Evolutionary conservation across 495 filamentous ascomycete genomes (phyloP).

Genomic region (Penicillium egyptiacum): DNA sequence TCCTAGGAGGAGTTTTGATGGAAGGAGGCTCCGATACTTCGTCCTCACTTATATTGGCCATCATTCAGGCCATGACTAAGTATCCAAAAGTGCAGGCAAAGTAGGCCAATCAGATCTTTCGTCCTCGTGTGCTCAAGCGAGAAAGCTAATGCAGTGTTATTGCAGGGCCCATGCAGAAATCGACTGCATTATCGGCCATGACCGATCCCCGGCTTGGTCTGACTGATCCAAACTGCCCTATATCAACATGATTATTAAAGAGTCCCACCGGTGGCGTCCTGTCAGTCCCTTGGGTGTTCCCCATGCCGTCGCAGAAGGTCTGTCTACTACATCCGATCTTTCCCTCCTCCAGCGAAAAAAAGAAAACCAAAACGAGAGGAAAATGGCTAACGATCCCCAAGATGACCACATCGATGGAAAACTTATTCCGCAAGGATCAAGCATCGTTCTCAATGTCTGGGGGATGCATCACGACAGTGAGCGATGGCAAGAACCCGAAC

Average conservation of each 20-base stretch:
- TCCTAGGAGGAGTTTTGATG: constrained; percentile 35
- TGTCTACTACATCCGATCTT: not conserved
- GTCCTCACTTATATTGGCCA: constrained; percentile 18
- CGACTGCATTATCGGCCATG: constrained; percentile 25
- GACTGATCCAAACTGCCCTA: constrained; percentile 42
- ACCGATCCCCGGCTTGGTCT: constrained; percentile 29
- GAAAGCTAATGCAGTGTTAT: too few species aligned
- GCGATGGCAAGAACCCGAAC: constrained; percentile 44
- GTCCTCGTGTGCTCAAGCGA: too few species aligned
- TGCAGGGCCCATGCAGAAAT: constrained; percentile 24
- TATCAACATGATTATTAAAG: constrained; percentile 39
- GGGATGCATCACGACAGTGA: constrained; percentile 32
- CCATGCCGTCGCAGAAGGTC: constrained; percentile 12
- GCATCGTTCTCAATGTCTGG: constrained; percentile 37
- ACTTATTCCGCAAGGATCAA: constrained; percentile 32
- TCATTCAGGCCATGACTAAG: constrained; percentile 4
- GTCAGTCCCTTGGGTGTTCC: constrained; percentile 7
- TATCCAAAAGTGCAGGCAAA: constrained; percentile 6
- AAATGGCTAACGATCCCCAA: not conserved
- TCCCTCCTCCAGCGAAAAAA: too few species aligned
- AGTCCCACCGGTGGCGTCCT: constrained; percentile 37
- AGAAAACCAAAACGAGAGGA: not conserved
- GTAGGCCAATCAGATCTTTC: too few species aligned
- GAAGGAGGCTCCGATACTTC: constrained; percentile 51
- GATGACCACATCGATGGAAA: constrained; percentile 33